phyloP scores from a whole-genome alignment of 495 filamentous ascomycete genomes.

The Neurospora tetraspora region DNA sequence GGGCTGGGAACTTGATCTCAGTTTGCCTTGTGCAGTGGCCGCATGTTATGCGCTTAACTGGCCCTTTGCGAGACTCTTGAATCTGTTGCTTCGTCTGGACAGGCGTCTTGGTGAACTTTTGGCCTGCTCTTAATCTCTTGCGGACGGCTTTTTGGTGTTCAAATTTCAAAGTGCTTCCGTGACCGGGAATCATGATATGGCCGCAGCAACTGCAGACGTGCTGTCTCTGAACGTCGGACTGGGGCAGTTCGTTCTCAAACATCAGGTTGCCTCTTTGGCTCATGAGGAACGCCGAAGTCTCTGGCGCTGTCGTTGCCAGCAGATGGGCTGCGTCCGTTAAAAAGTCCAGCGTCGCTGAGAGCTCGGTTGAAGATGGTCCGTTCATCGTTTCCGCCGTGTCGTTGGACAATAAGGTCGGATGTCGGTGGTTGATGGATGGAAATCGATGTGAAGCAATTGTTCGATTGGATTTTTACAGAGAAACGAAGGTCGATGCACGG shows the following conservation, averaged over 20 bases:
- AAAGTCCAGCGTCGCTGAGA: conserved; percentile 25
- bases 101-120: background rate
- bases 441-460: too few relatives aligned
- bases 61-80: conserved; percentile 5
- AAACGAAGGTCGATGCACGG: background rate
- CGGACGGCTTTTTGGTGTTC: conserved; percentile 15
- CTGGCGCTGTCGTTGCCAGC: conserved; percentile 32
- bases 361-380: conserved; percentile 19
- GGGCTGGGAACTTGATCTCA: conserved; percentile 23
- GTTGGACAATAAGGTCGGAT: background rate
- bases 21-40: conserved; percentile 33
- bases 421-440: conserved; percentile 1
- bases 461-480: background rate
- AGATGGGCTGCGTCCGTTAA: conserved; percentile 44
- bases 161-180: conserved; percentile 27
- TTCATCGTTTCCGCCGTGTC: background rate
- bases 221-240: conserved; percentile 33
- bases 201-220: conserved; percentile 42
- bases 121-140: conserved; percentile 3
- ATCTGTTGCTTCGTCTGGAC: background rate
- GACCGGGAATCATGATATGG: conserved; percentile 39
- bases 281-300: conserved; percentile 42
- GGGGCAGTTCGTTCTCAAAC: conserved; percentile 31
- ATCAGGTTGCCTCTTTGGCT: conserved; percentile 30
- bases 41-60: conserved; percentile 34